Evolutionary conservation across 1,139 yeast genomes (phyloP), one percentile per base, ranked within the genome.

Genomic region (Yamadazyma kanchanaburiensis): DNA sequence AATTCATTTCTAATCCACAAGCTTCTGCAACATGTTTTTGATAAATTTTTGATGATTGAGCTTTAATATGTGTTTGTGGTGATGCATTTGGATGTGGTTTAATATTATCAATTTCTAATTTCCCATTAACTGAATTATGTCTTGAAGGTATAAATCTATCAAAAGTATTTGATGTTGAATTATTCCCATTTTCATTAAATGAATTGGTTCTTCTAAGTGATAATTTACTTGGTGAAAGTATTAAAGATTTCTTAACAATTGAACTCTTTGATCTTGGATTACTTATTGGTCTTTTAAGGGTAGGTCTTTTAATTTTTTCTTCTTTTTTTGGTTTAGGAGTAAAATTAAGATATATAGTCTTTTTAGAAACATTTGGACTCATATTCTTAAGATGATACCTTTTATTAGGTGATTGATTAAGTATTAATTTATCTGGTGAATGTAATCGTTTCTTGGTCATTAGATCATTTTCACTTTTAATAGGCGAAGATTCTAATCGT

Each of bases 11-110:
- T 32, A 89, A 68, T 0, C 97, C 97, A 54, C 96, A 88, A 0
- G 96, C 96, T 53, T 85, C 86, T 0, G 97, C 97, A 7, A 89
- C 95, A 28, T 87, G 82, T 45, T 80, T 78, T 54, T 84, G 85
- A 53, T 87, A 87, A 4, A 81, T 78, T 42, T 76, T 70, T 22
- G 79, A 71, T 2, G 85, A 77, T 51, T 81, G 88, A 2, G 83
- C 82, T 46, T 75, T 75, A 24, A 83, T 74, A 53, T 82, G 74
- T 6, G 71, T 64, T 41, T 64, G 66, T 8, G 75, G 74, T 25
- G 72, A 65, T 19, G 74, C 74, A 46, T 65, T 65, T 4, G 74
- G 73, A 33, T 55, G 68, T 8, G 73, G 73, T 21, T 42, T 46
- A 13, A 48, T 42, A 16, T 46, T 47, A 16, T 53, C 46, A 6